A percentile compares a stretch with the other conserved stretches of the same genome.
phyloP scores from a whole-genome alignment of 768 basidiomycete genomes.

The Mycena vulgaris region DNA sequence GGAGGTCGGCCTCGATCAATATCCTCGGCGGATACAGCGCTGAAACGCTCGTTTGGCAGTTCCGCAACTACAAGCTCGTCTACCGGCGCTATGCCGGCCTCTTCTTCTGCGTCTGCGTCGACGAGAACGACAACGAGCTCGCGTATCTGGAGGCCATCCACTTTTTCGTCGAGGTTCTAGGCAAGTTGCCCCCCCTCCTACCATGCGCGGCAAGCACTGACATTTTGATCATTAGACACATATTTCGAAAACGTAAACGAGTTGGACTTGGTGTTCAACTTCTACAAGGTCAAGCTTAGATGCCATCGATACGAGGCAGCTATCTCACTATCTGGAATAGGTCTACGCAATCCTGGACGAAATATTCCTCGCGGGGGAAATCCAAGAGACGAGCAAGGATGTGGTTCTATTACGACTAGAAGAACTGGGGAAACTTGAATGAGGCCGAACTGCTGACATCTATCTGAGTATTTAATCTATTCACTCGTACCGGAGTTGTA shows the following conservation, averaged over 20 bases:
- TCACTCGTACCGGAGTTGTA: background rate
- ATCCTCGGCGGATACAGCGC: background rate
- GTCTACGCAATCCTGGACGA: slow-evolving; percentile 99
- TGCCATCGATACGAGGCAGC: background rate
- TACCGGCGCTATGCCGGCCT: slow-evolving; percentile 98
- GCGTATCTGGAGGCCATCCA: slow-evolving; percentile 98
- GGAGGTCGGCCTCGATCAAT: slow-evolving; percentile 76
- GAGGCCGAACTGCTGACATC: slow-evolving; percentile 40
- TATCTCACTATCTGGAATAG: slow-evolving; percentile 54
- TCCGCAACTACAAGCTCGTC: slow-evolving; percentile 97
- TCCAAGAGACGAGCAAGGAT: slow-evolving; percentile 98
- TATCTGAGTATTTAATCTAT: background rate
- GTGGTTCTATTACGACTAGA: slow-evolving; percentile 93
- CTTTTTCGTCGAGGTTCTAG: slow-evolving; percentile 97
- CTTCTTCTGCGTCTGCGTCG: slow-evolving; percentile 98
- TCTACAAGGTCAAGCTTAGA: slow-evolving; percentile 82
- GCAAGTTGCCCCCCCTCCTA: slow-evolving; percentile 61
- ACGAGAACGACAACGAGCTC: slow-evolving; percentile 98
- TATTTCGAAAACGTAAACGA: slow-evolving; percentile 99
- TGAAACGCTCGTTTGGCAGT: slow-evolving; percentile 63
- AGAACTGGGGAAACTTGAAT: slow-evolving; percentile 94
- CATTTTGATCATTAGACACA: slow-evolving; percentile 69
- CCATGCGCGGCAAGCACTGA: slow-evolving; percentile 13
- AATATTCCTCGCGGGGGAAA: slow-evolving; percentile 97
- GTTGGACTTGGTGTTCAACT: slow-evolving; percentile 98